A percentile compares a stretch with the other conserved stretches of the same genome.
phyloP scores from a whole-genome alignment of 345 rosid species.

The Barbarea vulgaris region DNA sequence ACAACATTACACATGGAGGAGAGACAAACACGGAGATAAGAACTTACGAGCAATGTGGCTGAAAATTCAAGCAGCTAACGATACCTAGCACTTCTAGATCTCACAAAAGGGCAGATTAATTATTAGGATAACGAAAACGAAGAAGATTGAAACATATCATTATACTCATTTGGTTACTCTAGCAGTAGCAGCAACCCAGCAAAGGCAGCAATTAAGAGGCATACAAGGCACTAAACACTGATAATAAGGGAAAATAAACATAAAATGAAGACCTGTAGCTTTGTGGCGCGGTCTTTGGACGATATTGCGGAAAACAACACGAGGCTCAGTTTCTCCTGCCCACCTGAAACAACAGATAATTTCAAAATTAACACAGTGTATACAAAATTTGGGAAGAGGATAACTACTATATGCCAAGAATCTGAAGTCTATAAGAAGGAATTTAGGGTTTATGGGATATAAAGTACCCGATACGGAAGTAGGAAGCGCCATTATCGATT shows the following conservation, averaged over 20 bases:
- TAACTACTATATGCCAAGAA: background rate
- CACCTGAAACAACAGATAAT: constrained; percentile 50
- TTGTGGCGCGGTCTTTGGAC: constrained; percentile 98
- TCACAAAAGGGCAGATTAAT: background rate
- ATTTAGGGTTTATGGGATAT: constrained; percentile 43
- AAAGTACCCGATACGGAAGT: constrained; percentile 90
- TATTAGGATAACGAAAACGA: background rate
- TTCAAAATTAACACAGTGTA: constrained; percentile 9
- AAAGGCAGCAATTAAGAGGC: constrained; percentile 1
- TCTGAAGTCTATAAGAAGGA: background rate
- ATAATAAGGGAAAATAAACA: background rate
- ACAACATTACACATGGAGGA: constrained; percentile 18
- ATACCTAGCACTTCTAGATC: background rate
- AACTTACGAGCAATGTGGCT: background rate
- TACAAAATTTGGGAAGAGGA: background rate
- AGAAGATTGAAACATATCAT: background rate
- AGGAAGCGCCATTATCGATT: constrained; percentile 96
- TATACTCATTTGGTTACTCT: background rate
- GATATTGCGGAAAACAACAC: constrained; percentile 91
- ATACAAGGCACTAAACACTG: background rate
- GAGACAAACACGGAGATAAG: background rate
- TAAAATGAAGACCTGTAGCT: constrained; percentile 58
- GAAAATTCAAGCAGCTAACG: background rate
- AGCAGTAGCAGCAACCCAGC: constrained; percentile 13
- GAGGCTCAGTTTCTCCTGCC: constrained; percentile 97